These are phyloP conservation scores for Puccinia triticina DNA, from an alignment of 1,284 basidiomycete species.

Conservation along the genomic window DNA sequence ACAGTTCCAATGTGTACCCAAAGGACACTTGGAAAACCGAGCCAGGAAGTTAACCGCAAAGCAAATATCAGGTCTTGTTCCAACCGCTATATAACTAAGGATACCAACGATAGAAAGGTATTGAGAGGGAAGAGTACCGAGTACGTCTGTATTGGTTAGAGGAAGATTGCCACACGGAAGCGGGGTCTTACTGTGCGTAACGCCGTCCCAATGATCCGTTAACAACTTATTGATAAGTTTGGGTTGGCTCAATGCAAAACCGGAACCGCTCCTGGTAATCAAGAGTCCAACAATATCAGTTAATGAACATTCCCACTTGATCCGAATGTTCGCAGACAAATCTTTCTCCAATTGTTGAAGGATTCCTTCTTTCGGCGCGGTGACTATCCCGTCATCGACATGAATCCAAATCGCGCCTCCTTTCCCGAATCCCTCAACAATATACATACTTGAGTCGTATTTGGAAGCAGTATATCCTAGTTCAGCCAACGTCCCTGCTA, in stretches of 20 bases:
- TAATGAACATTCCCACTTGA: background rate
- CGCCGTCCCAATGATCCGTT: background rate
- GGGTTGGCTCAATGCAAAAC: background rate
- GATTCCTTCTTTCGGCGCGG: background rate
- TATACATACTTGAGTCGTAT: constrained; percentile 1
- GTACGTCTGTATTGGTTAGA: too few species aligned
- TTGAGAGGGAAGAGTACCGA: too few species aligned
- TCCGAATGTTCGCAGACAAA: background rate
- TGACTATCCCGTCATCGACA: constrained; percentile 27
- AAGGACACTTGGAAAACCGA: too few species aligned
- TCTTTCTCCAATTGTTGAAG: background rate
- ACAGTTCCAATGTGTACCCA: too few species aligned
- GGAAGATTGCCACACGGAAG: background rate
- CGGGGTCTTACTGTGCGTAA: background rate
- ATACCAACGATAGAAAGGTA: too few species aligned
- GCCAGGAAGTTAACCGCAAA: too few species aligned
- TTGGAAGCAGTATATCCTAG: background rate
- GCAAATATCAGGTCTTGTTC: too few species aligned
- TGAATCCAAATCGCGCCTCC: constrained; percentile 10
- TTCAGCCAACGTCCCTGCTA: background rate
- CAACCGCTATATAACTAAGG: too few species aligned
- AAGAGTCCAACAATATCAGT: background rate
- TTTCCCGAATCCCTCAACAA: background rate
- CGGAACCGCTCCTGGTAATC: background rate
- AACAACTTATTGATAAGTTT: background rate